phyloP scores from a whole-genome alignment of 1,284 basidiomycete species.

The Leccinum fuscescens region DNA sequence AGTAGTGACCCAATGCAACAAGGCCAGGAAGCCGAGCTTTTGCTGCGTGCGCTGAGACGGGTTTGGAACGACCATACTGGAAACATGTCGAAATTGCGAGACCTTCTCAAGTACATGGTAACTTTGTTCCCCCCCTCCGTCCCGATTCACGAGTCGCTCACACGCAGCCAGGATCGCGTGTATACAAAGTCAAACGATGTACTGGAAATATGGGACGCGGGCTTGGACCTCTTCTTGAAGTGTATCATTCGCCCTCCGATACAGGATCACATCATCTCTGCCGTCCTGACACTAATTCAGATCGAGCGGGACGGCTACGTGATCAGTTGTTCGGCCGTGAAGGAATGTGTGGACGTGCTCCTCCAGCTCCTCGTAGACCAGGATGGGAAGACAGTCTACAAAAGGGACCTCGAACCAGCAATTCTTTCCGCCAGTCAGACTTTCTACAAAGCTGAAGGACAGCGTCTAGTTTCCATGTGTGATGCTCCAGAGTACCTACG shows the following conservation, averaged over 20 bases:
- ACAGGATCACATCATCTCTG: constrained; percentile 77
- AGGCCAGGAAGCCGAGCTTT: constrained; percentile 77
- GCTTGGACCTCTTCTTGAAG: constrained; percentile 81
- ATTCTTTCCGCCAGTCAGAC: constrained; percentile 76
- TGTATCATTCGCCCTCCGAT: constrained; percentile 86
- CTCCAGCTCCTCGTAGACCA: constrained; percentile 59
- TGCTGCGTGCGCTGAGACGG: constrained; percentile 80
- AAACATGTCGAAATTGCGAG: constrained; percentile 87
- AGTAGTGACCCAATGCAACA: constrained; percentile 57
- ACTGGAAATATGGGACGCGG: constrained; percentile 81
- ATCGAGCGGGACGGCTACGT: constrained; percentile 90
- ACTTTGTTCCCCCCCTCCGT: constrained; percentile 25
- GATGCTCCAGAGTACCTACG: constrained; percentile 84
- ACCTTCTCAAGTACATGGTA: constrained; percentile 96
- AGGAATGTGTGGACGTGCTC: constrained; percentile 88
- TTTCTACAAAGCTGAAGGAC: constrained; percentile 83
- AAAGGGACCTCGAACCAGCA: constrained; percentile 81
- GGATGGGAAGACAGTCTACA: constrained; percentile 71
- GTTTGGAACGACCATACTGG: constrained; percentile 95
- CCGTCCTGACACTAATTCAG: constrained; percentile 84
- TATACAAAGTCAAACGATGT: constrained; percentile 73
- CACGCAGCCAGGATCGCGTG: constrained; percentile 74
- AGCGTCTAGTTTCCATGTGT: constrained; percentile 67
- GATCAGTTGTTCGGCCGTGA: constrained; percentile 90
- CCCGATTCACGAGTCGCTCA: constrained; percentile 17